Conservation (phyloP, 495 filamentous ascomycete species). For the Penicillium nucicola region DNA sequence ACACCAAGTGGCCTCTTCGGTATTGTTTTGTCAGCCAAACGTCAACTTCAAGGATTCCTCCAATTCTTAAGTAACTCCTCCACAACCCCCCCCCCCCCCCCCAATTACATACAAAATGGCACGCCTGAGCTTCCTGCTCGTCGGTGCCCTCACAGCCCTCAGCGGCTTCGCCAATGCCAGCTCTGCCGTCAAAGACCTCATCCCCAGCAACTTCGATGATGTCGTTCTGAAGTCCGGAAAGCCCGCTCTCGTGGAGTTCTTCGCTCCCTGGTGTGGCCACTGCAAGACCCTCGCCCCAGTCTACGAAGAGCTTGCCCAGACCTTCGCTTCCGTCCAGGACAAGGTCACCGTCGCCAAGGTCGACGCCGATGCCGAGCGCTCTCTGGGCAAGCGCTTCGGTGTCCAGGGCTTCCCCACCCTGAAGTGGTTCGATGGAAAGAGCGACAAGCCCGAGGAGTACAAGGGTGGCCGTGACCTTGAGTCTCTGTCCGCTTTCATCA, state of each 20-base stretch:
- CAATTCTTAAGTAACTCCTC: background rate
- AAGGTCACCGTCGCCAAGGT: conserved; percentile 93
- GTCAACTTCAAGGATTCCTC: conserved; percentile 1
- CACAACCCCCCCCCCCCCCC: background rate
- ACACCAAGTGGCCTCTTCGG: conserved; percentile 24
- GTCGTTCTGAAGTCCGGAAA: conserved; percentile 88
- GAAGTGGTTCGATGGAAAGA: conserved; percentile 98
- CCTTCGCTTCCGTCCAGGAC: conserved; percentile 69
- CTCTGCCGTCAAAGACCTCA: conserved; percentile 74
- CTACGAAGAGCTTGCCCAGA: conserved; percentile 86
- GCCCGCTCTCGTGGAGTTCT: conserved; percentile 97
- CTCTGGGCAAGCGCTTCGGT: conserved; percentile 78
- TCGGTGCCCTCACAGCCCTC: conserved; percentile 40
- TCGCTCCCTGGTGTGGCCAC: conserved; percentile 98
- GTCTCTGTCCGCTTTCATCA: conserved; percentile 73
- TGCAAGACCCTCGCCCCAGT: conserved; percentile 96
- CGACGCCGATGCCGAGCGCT: conserved; percentile 85
- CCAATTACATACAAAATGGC: conserved; percentile 33
- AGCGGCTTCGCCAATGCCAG: conserved; percentile 39
- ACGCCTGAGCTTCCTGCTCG: conserved; percentile 45
- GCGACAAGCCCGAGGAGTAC: conserved; percentile 81
- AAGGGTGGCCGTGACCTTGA: conserved; percentile 85
- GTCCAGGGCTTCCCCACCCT: conserved; percentile 94
- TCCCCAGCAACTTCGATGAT: conserved; percentile 84
- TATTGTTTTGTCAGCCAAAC: conserved; percentile 17